Conservation (phyloP, 352 stramenopile genomes). For the Achlya hypogyna region DNA sequence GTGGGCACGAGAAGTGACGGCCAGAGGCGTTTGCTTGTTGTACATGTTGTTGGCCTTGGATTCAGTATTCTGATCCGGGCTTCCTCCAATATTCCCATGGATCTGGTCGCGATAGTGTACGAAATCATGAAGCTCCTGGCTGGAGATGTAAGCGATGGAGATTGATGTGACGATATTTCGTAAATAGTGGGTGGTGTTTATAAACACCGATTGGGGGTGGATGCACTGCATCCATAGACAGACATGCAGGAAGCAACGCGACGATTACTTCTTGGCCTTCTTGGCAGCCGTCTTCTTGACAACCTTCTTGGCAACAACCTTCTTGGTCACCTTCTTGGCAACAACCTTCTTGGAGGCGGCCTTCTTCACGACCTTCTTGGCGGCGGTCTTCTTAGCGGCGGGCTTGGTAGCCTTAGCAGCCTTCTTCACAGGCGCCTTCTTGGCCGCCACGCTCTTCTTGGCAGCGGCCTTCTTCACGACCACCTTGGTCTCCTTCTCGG, state of each 20-base stretch:
- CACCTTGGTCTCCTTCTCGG: slow-evolving; percentile 24
- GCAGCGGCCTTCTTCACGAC: slow-evolving; percentile 26
- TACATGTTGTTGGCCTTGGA: too few relatives aligned
- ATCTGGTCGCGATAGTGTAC: too few relatives aligned
- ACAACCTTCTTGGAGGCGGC: slow-evolving; percentile 28
- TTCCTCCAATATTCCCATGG: too few relatives aligned
- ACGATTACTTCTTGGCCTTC: slow-evolving; percentile 15
- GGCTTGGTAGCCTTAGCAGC: slow-evolving; percentile 30
- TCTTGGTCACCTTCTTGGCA: slow-evolving; percentile 26
- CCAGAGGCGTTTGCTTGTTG: too few relatives aligned
- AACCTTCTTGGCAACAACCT: slow-evolving; percentile 19
- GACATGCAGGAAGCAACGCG: not conserved
- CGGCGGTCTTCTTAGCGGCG: slow-evolving; percentile 40
- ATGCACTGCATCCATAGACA: slow-evolving; percentile 3
- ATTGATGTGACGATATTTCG: not conserved
- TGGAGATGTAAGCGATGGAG: not conserved
- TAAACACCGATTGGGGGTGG: slow-evolving; percentile 62
- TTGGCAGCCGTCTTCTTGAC: slow-evolving; percentile 26
- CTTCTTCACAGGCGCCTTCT: slow-evolving; percentile 69
- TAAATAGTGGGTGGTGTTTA: slow-evolving; percentile 69
- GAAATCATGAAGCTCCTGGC: too few relatives aligned
- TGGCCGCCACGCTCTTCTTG: slow-evolving; percentile 28
- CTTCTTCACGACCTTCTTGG: slow-evolving; percentile 26
- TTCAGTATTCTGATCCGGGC: too few relatives aligned
- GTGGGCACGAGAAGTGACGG: too few relatives aligned